Percentiles rank a stretch among this genome's conserved stretches.
These are phyloP conservation scores for Leucosporidium creatinivorum DNA, from an alignment of 768 basidiomycete genomes.

Conservation along the genomic window DNA sequence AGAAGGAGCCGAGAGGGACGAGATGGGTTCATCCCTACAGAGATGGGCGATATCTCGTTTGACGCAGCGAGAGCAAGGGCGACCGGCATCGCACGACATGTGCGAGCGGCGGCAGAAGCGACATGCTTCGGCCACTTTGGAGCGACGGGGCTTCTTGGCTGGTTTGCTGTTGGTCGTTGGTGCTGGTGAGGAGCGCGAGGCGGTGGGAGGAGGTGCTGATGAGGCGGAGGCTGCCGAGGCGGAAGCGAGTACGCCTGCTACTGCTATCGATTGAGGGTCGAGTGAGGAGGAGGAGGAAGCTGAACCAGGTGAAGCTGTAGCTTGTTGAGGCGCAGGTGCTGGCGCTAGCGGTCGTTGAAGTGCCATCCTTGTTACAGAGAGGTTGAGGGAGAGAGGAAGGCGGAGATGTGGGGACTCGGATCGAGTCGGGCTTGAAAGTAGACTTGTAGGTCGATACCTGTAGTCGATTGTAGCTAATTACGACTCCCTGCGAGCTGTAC, in stretches of 20 bases:
- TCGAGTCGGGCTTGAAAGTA: neutral
- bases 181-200: no score
- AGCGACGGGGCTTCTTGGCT: slow-evolving; percentile 23
- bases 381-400: neutral
- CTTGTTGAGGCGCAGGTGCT: no score
- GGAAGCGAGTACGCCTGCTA: neutral
- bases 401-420: neutral
- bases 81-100: slow-evolving; percentile 27
- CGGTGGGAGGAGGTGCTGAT: neutral
- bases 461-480: neutral
- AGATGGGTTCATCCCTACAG: slow-evolving; percentile 70
- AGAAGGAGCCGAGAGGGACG: no score
- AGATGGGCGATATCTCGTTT: slow-evolving; percentile 94
- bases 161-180: neutral
- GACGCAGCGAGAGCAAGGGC: slow-evolving; percentile 52
- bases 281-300: neutral
- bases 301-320: no score
- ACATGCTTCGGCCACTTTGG: slow-evolving; percentile 36
- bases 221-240: neutral
- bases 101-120: slow-evolving; percentile 32
- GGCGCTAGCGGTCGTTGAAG: neutral
- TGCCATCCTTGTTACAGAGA: neutral
- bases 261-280: neutral
- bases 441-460: neutral
- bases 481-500: no score